Evolutionary conservation across 2,329 filamentous ascomycete genomes (phyloP), one percentile per base, ranked within the genome.

Genomic region (Truncatella angustata): DNA sequence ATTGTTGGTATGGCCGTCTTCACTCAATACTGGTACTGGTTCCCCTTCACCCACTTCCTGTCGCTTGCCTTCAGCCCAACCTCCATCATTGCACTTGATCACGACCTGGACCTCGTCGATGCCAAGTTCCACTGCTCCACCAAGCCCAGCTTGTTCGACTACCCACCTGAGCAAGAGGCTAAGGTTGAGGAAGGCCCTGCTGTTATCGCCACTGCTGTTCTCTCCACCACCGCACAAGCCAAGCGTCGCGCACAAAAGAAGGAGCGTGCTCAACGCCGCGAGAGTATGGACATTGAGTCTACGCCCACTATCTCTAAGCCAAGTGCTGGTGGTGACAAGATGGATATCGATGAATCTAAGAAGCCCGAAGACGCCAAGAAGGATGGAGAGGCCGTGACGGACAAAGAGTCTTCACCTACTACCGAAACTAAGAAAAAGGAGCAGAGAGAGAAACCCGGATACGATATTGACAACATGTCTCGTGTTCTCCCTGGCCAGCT

Each of bases 21-120:
- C 74, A 96, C 92, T 7, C 94, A 99, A 70, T 99, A 99, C 77
- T 99, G 94, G 94, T 99, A 99, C 77, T 99, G 94, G 94, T 99
- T 99, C 83, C 94, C 94, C 54, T 88, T 97, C 64, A 96, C 94
- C 26, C 94, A 99, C 73, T 99, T 99, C 84, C 72, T 99, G 53
- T 95, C 93, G 1, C 80, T 99, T 56, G 92, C 91, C 64, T 97
- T 99, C 73, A 91, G 90, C n/a, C 94, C 94, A 1, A 99, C 95
- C 1, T 89, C 94, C 1, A 89, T 99, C 65, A 97, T 97, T 62
- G 93, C 90, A 54, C 84, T 99, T 23, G 92, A 99, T 67, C 88
- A 95, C 65, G 90, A 97, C 65, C 81, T 99, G 12, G 91, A 97
- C 63, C 91, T 96, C 50, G 91, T 95, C 18, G 87, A 86, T 66